Percentiles rank a stretch among this genome's conserved stretches.
Evolutionary conservation across 148 eudicot genomes (phyloP).

Genomic region (Diospyros kaki): DNA sequence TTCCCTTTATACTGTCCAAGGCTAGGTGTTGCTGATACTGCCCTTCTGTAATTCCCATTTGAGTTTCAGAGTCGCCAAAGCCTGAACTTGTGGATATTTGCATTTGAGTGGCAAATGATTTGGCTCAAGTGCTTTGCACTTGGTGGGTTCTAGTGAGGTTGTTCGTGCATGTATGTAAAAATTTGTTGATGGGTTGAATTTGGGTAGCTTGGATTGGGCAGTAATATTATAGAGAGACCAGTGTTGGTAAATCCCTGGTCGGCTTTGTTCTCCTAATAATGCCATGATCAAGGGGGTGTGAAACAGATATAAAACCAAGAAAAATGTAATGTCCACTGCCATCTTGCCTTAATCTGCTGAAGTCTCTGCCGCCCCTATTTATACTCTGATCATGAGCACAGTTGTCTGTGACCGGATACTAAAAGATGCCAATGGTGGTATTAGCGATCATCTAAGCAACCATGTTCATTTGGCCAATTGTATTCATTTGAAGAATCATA

Average conservation of each 20-base stretch:
- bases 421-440: constrained; percentile 74
- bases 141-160: not conserved
- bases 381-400: constrained; percentile 64
- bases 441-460: constrained; percentile 69
- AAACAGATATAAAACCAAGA: constrained; percentile 22
- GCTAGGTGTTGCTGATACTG: not conserved
- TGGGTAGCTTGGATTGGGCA: not conserved
- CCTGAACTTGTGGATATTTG: not conserved
- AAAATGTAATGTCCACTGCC: constrained; percentile 34
- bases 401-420: constrained; percentile 68
- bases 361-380: constrained; percentile 14
- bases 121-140: constrained; percentile 1
- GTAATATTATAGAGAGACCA: constrained; percentile 1
- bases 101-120: constrained; percentile 7
- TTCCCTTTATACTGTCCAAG: not conserved
- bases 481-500: constrained; percentile 90
- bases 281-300: constrained; percentile 23
- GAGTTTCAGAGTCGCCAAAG: not conserved
- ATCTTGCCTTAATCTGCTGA: constrained; percentile 26
- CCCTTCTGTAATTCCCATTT: not conserved
- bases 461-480: constrained; percentile 90
- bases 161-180: not conserved
- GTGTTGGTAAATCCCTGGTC: constrained; percentile 12
- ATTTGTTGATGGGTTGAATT: not conserved
- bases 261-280: constrained; percentile 16